Evolutionary conservation across 2,329 filamentous ascomycete species (phyloP), one percentile per base, ranked within the genome.

Genomic region (Colletotrichum australisinense): DNA sequence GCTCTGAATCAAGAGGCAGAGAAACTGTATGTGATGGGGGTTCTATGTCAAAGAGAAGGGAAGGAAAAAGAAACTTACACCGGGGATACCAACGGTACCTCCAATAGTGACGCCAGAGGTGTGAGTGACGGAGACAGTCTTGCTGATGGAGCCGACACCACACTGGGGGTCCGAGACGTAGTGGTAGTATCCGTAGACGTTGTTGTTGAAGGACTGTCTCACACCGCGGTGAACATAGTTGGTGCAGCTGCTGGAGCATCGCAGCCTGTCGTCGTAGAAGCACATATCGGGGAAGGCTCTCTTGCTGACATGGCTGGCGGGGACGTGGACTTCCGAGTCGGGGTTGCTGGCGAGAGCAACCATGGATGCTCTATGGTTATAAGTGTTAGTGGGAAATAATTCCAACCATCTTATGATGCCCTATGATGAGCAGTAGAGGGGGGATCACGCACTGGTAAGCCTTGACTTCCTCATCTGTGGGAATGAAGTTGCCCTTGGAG

Each of bases 141-240:
- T 65, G 19, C 49, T 56, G 63, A 65, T 55, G 22, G 63, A 65
- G 49, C 63, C 63, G 6, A 30, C 22, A 5, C 63, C 63, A 30
- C 63, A 65, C 24, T 55, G 49, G 14, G 63, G n/a, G 32, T 56
- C 63, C 30, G 63, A 65, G 12, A 35, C 49, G 63, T 65, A 65
- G 30, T 65, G 63, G 63, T 65, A 65, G 52, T 65, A 46, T 28
- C 63, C 63, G 16, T 65, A 65, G 30, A 65, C 63, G 32, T 65
- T 65, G 63, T 9, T 65, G 49, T 65, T 65, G 6, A 56, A 3
- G 8, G 63, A 65, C 3, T 65, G 63, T 2, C 52, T 22, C 8
- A 65, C 63, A 0, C 63, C 63, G 14, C 63, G 63, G 9, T 49
- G 56, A 7, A 65, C 24, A 4, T 19, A 24, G n/a, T 65, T 8